phyloP scores from a whole-genome alignment of 1,284 basidiomycete genomes.

The Sporisorium exsertum region DNA sequence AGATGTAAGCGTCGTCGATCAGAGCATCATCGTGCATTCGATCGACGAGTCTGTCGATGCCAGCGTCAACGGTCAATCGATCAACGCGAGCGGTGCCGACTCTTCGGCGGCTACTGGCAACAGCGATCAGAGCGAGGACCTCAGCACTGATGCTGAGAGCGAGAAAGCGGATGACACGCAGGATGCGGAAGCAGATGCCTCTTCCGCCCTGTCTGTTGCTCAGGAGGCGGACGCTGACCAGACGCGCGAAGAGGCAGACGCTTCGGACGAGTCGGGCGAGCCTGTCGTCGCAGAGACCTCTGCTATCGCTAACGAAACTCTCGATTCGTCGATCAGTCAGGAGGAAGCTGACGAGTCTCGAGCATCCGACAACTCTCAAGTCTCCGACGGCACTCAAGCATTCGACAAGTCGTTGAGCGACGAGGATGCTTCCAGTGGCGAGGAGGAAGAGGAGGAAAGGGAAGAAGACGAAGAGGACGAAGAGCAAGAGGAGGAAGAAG shows the following conservation, averaged over 20 bases:
- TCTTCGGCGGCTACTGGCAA: slow-evolving; percentile 1
- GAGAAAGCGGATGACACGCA: background rate
- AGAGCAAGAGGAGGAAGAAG: background rate
- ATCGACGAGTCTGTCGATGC: background rate
- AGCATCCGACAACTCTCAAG: background rate
- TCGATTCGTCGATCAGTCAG: background rate
- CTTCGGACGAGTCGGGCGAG: background rate
- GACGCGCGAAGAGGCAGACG: background rate
- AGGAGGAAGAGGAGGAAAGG: slow-evolving; percentile 1
- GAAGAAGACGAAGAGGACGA: background rate
- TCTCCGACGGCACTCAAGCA: background rate
- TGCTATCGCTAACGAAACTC: background rate
- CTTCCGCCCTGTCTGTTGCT: background rate
- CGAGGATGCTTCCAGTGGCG: slow-evolving; percentile 3
- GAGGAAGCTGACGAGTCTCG: slow-evolving; percentile 12
- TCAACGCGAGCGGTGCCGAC: background rate
- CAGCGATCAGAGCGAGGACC: slow-evolving; percentile 8
- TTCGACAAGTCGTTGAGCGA: background rate
- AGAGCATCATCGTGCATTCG: background rate
- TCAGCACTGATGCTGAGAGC: background rate
- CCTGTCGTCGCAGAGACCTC: background rate
- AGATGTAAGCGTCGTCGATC: slow-evolving; percentile 13
- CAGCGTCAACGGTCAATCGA: background rate
- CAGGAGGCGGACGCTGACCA: background rate
- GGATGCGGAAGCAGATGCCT: background rate